Evolutionary conservation across 371 early-diverging fungal genomes (phyloP), one percentile per base, ranked within the genome.

Genomic region (Fennellomyces sp.): DNA sequence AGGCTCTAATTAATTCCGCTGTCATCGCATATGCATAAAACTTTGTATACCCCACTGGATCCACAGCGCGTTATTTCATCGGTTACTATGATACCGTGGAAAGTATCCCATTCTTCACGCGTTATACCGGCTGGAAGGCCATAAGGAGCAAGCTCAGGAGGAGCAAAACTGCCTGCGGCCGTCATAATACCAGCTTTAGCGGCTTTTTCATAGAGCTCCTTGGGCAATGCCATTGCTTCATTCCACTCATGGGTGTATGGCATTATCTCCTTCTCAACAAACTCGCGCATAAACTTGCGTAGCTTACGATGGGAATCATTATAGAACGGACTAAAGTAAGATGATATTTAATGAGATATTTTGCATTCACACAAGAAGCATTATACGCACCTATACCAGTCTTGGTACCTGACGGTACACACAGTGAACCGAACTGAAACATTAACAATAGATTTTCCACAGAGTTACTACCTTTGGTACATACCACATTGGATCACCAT

Each of bases 31-130:
- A n/a, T n/a, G n/a, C n/a, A n/a, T n/a, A n/a, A n/a, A n/a, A n/a
- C n/a, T n/a, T n/a, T n/a, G n/a, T n/a, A n/a, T 52, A 91, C 85
- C 74, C 94, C 94, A 29, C 93, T 94, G 5, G 91, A 89, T 10
- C 92, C 94, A 61, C 89, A 91, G 47, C 95, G 90, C 28, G 89
- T 80, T 7, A 95, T 63, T 70, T 95, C 94, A 63, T 94, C 95
- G 51, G 81, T 64, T 26, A 90, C 75, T 48, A 95, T 81, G 35
- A 91, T 87, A 58, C 89, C 80, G 55, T 91, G 92, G 79, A 95
- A 95, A 17, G 83, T 65, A 71, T 93, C 92, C 57, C 81, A 91
- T 35, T 91, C 88, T 23, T 66, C 80, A 11, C 70, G 66, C 5
- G 64, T 64, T 19, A 90, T 68, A 45, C 76, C 82, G n/a, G 75